phyloP scores from a whole-genome alignment of 495 filamentous ascomycete genomes.

The Margaritispora aquatica region DNA sequence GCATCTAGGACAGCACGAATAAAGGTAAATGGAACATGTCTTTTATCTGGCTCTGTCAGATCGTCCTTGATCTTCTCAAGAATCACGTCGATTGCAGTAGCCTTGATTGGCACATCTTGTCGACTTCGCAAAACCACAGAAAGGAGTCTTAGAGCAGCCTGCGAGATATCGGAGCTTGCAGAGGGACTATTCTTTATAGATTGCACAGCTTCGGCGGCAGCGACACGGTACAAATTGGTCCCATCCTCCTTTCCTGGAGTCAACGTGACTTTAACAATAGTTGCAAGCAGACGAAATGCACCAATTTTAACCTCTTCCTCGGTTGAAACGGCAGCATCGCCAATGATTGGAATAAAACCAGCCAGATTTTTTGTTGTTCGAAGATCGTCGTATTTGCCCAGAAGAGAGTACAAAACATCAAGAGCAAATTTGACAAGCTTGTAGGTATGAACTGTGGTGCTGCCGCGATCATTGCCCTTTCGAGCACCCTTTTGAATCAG shows the following conservation, averaged over 20 bases:
- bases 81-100: constrained; percentile 75
- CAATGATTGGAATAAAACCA: constrained; percentile 82
- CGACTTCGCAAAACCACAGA: constrained; percentile 80
- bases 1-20: constrained; percentile 76
- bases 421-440: constrained; percentile 83
- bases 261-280: constrained; percentile 68
- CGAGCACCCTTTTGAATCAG: constrained; percentile 69
- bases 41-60: constrained; percentile 83
- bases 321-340: constrained; percentile 71
- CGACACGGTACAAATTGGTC: constrained; percentile 69
- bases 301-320: constrained; percentile 90
- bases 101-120: constrained; percentile 64
- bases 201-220: constrained; percentile 76
- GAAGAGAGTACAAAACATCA: constrained; percentile 71
- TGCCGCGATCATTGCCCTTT: constrained; percentile 57
- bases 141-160: constrained; percentile 81
- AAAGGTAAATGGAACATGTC: constrained; percentile 91
- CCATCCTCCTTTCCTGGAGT: constrained; percentile 49
- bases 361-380: constrained; percentile 70
- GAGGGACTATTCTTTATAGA: constrained; percentile 53
- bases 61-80: constrained; percentile 82
- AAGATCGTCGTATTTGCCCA: constrained; percentile 75
- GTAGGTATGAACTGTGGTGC: constrained; percentile 67
- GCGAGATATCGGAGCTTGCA: constrained; percentile 72
- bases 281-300: constrained; percentile 71